Evolutionary conservation across 177 flowering plant species (phyloP), one percentile per base, ranked within the genome.

Genomic region (Telopea speciosissima): DNA sequence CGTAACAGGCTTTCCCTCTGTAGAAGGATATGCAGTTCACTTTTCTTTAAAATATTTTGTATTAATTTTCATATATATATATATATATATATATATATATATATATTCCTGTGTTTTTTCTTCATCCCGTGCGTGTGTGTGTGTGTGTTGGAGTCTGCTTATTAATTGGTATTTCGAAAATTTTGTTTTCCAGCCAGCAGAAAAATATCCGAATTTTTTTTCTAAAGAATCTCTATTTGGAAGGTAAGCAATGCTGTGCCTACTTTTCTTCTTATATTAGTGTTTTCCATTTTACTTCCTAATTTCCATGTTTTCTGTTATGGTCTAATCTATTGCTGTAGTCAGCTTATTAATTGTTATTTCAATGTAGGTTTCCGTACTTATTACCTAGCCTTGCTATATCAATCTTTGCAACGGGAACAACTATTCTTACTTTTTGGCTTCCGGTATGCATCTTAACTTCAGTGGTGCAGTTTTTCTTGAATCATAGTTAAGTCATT

Each of bases 331-430:
- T 24, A 56, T 63, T 5, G 89, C 65, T 74, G 23, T 23, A 75
- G 87, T n/a, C n/a, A n/a, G n/a, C n/a, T n/a, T n/a, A n/a, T n/a
- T n/a, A n/a, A n/a, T n/a, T 1, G 17, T 22, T 12, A 62, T 54
- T 56, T n/a, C 26, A 40, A n/a, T 70, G 70, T 54, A 49, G 54
- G 54, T 49, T 87, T 75, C 93, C 93, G 1, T 93, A 89, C 81
- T 86, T 89, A 66, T 74, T 93, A 70, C 97, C 96, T 23, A 90
- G 94, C 83, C 84, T 91, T 24, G 71, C 56, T 58, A 88, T 84
- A 72, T 93, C 97, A 8, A 3, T 81, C 40, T 79, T 85, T 67
- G 91, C 97, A 13, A 22, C 85, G n/a, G 80, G 42, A 62, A 89
- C 85, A 54, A 61, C 70, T 1, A 70, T 93, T 66, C 69, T 72